These are phyloP conservation scores for Babesia divergens DNA, from an alignment of 169 alveolate genomes.

Conservation along the genomic window DNA sequence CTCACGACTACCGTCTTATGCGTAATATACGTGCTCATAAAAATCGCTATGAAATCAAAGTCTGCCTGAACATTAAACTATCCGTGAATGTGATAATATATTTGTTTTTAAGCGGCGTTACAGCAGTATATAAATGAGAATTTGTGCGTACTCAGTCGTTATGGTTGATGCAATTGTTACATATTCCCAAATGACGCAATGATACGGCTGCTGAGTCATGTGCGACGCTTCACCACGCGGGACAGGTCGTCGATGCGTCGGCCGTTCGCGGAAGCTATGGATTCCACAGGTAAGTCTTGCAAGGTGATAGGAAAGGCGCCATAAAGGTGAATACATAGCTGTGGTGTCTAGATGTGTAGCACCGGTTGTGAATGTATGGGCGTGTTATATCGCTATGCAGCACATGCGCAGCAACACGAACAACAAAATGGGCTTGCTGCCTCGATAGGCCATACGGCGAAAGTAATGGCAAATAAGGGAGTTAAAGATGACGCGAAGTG, in stretches of 20 bases:
- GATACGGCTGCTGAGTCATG: not conserved
- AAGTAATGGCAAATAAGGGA: slow-evolving; percentile 17
- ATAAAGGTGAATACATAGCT: too few relatives aligned
- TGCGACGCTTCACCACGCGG: not conserved
- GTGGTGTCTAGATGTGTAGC: too few relatives aligned
- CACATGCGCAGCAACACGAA: not conserved
- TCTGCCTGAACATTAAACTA: not conserved
- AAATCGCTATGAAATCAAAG: slow-evolving; percentile 7
- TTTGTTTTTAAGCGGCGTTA: too few relatives aligned
- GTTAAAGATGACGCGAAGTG: not conserved
- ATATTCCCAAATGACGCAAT: too few relatives aligned
- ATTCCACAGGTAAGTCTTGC: slow-evolving; percentile 17
- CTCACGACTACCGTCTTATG: slow-evolving; percentile 7
- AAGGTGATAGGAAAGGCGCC: too few relatives aligned
- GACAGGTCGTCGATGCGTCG: slow-evolving; percentile 1
- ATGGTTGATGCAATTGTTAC: too few relatives aligned
- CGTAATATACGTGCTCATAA: slow-evolving; percentile 7
- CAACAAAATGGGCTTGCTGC: not conserved
- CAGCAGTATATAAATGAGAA: too few relatives aligned
- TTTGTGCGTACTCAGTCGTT: too few relatives aligned
- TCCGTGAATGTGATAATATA: too few relatives aligned
- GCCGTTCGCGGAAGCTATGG: slow-evolving; percentile 5
- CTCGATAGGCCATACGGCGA: slow-evolving; percentile 23
- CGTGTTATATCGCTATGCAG: not conserved
- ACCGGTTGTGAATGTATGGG: too few relatives aligned